Evolutionary conservation across 2,329 filamentous ascomycete genomes (phyloP).

Genomic region (Tolypocladium sp.): DNA sequence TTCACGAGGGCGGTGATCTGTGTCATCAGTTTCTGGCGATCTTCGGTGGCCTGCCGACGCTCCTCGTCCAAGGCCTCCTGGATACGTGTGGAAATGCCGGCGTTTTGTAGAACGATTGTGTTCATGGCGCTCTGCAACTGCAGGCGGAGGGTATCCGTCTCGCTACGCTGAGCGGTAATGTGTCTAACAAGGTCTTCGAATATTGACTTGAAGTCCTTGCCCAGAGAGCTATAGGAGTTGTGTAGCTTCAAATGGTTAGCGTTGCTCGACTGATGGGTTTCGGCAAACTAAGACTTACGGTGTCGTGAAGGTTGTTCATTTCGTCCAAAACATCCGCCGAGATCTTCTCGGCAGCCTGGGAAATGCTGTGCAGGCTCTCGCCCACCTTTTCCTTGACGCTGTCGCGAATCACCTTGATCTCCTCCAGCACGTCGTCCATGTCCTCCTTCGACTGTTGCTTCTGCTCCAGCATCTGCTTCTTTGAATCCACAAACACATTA

Average conservation of each 20-base stretch:
- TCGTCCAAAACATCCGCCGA: constrained; percentile 83
- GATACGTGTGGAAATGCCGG: constrained; percentile 55
- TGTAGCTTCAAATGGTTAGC: constrained; percentile 50
- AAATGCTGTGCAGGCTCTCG: constrained; percentile 74
- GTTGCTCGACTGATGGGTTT: not conserved
- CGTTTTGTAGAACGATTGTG: constrained; percentile 59
- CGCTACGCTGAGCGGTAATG: constrained; percentile 65
- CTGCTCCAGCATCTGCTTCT: constrained; percentile 58
- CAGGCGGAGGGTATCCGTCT: constrained; percentile 62
- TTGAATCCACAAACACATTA: constrained; percentile 56
- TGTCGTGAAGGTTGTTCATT: constrained; percentile 71
- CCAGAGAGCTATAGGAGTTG: constrained; percentile 72
- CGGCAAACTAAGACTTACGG: constrained; percentile 26
- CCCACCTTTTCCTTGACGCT: constrained; percentile 81
- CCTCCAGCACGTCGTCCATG: constrained; percentile 85
- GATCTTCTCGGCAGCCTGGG: constrained; percentile 77
- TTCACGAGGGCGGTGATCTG: constrained; percentile 75
- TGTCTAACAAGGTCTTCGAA: constrained; percentile 75
- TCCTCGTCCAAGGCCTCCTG: constrained; percentile 68
- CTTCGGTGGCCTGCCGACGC: constrained; percentile 59
- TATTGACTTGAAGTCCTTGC: constrained; percentile 74
- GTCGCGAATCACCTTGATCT: constrained; percentile 83
- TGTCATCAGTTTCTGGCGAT: constrained; percentile 62
- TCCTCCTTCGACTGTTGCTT: constrained; percentile 65
- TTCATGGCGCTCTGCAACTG: constrained; percentile 65